Conservation (phyloP, 257 asterid species). For the Solanum rostratum region DNA sequence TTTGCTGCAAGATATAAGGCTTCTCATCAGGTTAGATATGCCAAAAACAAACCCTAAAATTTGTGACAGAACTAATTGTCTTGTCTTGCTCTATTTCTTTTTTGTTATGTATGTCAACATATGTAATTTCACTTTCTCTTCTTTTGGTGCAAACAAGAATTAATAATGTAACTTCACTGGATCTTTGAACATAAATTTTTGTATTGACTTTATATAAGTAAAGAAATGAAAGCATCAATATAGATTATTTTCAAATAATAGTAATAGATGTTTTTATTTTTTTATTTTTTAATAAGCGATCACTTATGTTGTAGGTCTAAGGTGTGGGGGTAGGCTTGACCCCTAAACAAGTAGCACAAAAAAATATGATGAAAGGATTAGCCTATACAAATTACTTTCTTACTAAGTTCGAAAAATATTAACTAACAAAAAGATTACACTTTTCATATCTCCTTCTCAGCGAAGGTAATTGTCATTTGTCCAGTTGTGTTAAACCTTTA, state of each 20-base stretch:
- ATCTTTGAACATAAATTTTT: not conserved
- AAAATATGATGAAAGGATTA: too few species aligned
- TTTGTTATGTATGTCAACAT: not conserved
- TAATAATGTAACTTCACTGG: not conserved
- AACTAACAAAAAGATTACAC: too few species aligned
- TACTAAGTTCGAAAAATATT: too few species aligned
- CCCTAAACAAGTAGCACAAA: too few species aligned
- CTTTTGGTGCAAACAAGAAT: not conserved
- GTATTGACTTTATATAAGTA: not conserved
- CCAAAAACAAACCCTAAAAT: not conserved
- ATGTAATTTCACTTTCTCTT: not conserved
- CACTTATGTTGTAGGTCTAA: too few species aligned
- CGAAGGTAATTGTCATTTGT: too few species aligned
- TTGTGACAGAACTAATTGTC: not conserved
- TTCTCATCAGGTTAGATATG: not conserved
- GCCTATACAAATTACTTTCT: too few species aligned
- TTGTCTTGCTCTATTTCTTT: not conserved
- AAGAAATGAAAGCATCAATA: not conserved
- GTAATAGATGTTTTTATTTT: not conserved
- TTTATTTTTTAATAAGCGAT: too few species aligned
- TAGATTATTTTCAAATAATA: not conserved
- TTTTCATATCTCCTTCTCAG: too few species aligned
- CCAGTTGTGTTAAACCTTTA: too few species aligned
- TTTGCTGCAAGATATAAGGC: slow-evolving; percentile 35
- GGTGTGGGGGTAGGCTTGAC: too few species aligned